Conservation (phyloP, 1,284 basidiomycete genomes). For the Tremellales sp. region DNA sequence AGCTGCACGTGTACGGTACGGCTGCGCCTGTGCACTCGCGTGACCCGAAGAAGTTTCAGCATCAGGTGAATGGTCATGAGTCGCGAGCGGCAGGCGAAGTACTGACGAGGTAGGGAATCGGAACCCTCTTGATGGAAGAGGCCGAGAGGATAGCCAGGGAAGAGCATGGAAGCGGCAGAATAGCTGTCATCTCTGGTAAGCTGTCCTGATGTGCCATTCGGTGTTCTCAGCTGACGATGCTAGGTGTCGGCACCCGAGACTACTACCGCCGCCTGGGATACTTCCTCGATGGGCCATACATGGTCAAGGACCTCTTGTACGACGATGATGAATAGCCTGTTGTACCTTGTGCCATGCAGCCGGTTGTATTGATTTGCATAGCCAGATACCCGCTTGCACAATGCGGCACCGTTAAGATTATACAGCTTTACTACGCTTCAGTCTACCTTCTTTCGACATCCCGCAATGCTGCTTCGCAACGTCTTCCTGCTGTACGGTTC, state of each 20-base stretch:
- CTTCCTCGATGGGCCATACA: conserved; percentile 92
- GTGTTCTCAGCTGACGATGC: not conserved
- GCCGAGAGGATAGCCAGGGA: conserved; percentile 97
- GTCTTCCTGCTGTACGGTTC: not conserved
- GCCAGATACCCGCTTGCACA: not conserved
- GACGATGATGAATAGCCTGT: conserved; percentile 1
- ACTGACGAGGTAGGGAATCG: conserved; percentile 68
- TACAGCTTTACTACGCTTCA: not conserved
- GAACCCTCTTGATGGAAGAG: conserved; percentile 97
- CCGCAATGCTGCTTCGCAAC: not conserved
- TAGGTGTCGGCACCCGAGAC: conserved; percentile 87
- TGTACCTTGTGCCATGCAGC: not conserved
- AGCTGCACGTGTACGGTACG: conserved; percentile 98
- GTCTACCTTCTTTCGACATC: not conserved
- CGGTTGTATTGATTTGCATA: not conserved
- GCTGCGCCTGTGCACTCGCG: conserved; percentile 95
- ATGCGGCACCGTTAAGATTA: not conserved
- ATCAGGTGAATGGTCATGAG: conserved; percentile 55
- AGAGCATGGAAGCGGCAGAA: conserved; percentile 78
- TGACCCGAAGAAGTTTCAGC: conserved; percentile 97
- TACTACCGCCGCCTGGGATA: conserved; percentile 93
- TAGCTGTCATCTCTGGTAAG: conserved; percentile 92
- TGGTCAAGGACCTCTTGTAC: conserved; percentile 67
- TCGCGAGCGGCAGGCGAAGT: not conserved
- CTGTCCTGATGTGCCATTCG: not conserved